Base-by-base conservation (phyloP, 306 rosid species). In the Rosa multiflora region DNA sequence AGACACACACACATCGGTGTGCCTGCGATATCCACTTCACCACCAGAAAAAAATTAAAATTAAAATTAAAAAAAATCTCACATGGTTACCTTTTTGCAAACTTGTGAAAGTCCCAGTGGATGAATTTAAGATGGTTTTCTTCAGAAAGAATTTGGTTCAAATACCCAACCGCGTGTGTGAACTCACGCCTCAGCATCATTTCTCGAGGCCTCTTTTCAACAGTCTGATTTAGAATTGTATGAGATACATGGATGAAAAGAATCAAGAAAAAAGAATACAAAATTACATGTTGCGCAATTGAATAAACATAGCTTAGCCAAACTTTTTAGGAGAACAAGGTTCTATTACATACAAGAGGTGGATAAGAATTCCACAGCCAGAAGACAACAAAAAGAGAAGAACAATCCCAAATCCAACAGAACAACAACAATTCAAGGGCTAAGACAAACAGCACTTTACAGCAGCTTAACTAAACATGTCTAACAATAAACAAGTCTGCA, bases 111-210 rank as follows among this genome's bases (percentile, higher is more conserved):
- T 95, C 99, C 97, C 98, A 95, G 70, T 95, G 97, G 79, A 95
- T 91, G 85, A 91, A 95, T 76, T 84, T 90, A 73, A 95, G 91
- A 89, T 92, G 97, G 73, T 87, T 90, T 75, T 91, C 99, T 72
- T 83, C 86, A 0, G 88, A 83, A 70, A 92, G 83, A 80, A 88
- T 86, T 89, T 91, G 93, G 79, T 95, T 95, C 77, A 95, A 86
- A 88, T 95, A 95, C 64, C 92, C 98, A 79, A 95, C 99, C 21
- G 99, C 99, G 80, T 48, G 86, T 79, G 94, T 87, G 75, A 91
- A 95, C 86, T 93, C 99, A 83, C 98, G 98, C 89, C 99, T 91
- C 76, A 95, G 85, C 97, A 95, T 95, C 99, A 95, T 95, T 90
- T 95, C 99, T 70, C 99, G 91, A 70, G 99, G 99, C 77, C 99